Percentiles rank a stretch among this genome's conserved stretches.
Conservation (phyloP, 2,329 filamentous ascomycete species). For the Ceratocystis cacaofunesta region DNA sequence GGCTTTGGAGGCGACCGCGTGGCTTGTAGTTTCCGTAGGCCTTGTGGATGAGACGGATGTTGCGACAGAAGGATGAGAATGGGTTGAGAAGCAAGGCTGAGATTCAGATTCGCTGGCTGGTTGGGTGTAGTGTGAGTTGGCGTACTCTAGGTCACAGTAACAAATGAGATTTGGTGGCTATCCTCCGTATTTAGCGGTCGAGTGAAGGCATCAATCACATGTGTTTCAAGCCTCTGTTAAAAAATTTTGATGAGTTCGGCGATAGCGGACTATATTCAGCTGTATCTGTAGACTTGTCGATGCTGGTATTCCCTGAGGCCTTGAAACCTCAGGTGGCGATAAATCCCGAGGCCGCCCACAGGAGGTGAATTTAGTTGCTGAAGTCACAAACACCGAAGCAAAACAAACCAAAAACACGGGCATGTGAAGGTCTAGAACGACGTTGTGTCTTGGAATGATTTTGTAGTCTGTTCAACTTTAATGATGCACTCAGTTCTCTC, state of each 20-base stretch:
- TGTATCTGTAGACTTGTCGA: neutral
- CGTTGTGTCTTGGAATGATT: neutral
- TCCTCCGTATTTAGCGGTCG: neutral
- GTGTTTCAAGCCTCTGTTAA: neutral
- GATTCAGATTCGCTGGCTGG: neutral
- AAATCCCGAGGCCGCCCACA: conserved; percentile 3
- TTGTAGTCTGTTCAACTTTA: neutral
- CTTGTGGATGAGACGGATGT: neutral
- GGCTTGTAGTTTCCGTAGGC: neutral
- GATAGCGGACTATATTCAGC: neutral
- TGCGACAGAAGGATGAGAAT: neutral
- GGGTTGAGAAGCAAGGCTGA: neutral
- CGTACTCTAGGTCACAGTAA: neutral
- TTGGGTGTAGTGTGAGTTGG: neutral
- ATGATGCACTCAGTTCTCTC: neutral
- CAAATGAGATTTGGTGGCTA: neutral
- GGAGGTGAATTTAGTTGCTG: neutral
- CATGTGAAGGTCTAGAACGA: neutral
- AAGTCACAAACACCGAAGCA: neutral
- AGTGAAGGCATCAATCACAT: neutral
- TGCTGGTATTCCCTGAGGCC: neutral
- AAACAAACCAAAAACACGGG: neutral
- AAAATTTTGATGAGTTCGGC: neutral
- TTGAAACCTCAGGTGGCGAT: neutral
- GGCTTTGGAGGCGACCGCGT: neutral